Evolutionary conservation across 306 rosid genomes (phyloP), one percentile per base, ranked within the genome.

Genomic region (Cicer cuneatum): DNA sequence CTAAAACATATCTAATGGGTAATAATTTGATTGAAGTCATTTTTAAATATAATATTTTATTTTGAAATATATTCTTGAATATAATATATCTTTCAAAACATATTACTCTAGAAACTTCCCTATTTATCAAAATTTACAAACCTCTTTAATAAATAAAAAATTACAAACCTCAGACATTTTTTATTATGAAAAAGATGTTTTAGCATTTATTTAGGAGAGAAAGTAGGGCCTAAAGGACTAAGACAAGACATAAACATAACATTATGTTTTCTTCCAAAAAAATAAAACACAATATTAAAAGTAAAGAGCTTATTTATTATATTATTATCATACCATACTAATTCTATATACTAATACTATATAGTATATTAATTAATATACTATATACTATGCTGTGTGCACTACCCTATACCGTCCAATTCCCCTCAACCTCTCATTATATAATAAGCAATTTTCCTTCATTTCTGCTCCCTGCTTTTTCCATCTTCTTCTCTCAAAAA

Each of bases 371-470:
- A 7, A 16, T 12, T 18, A 53, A 18, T 53, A 51, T 56, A 57
- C 47, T 48, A 51, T 47, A 69, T 24, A 21, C 76, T 53, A 19
- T 59, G 56, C 2, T 19, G 9, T 47, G 76, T 59, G 72, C 73
- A 51, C 56, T 11, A 79, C 68, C 18, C 15, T 66, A 65, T 19
- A 66, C 18, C 66, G 43, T 8, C 78, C 72, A 64, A 72, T 75
- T 58, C 41, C 70, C 24, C 52, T 56, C 18, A 29, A 43, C 39
- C 74, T 52, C 59, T 68, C 84, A 38, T 73, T 89, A 87, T 82
- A 90, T 85, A 69, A 24, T 54, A 58, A 15, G 68, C 65, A 33
- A 48, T 42, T 76, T 49, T 8, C 12, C 61, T 42, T 37, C 5
- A 7, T 0, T 38, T 53, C 52, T 47, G 69, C 43, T 61, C 82